A percentile compares a stretch with the other conserved stretches of the same genome.
Evolutionary conservation across 352 stramenopile species (phyloP).

Genomic region (Phytopythium kandeliae): DNA sequence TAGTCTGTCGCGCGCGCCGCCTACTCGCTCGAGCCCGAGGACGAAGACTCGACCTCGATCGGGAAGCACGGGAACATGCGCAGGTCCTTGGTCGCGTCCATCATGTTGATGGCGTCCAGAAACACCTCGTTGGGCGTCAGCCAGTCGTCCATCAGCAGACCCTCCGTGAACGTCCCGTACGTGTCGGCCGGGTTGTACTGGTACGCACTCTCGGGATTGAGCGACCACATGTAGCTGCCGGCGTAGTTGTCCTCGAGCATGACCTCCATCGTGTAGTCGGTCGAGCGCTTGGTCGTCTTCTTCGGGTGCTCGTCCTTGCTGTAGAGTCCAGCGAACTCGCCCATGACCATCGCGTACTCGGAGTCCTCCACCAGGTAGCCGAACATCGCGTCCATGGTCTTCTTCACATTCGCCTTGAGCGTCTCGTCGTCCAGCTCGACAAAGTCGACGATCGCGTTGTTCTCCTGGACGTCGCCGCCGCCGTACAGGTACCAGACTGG

Average conservation of each 20-base stretch:
- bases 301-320: conserved; percentile 39
- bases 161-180: conserved; percentile 56
- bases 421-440: conserved; percentile 51
- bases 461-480: conserved; percentile 22
- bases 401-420: conserved; percentile 47
- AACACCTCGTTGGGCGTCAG: conserved; percentile 61
- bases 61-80: conserved; percentile 66
- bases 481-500: conserved; percentile 63
- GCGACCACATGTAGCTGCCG: conserved; percentile 75
- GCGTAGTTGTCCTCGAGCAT: conserved; percentile 50
- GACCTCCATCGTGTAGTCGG: conserved; percentile 59
- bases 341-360: conserved; percentile 51
- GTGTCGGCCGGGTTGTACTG: conserved; percentile 66
- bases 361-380: conserved; percentile 44
- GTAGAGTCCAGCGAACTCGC: conserved; percentile 67
- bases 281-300: conserved; percentile 57
- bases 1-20: not conserved
- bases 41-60: conserved; percentile 21
- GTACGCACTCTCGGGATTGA: conserved; percentile 75
- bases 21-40: not conserved
- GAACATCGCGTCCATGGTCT: conserved; percentile 70
- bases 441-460: conserved; percentile 23
- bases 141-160: conserved; percentile 63
- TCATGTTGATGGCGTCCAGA: conserved; percentile 39
- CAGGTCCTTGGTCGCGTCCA: conserved; percentile 52